Base-by-base conservation (phyloP, 768 basidiomycete genomes). In the Dentipellis sp. region DNA sequence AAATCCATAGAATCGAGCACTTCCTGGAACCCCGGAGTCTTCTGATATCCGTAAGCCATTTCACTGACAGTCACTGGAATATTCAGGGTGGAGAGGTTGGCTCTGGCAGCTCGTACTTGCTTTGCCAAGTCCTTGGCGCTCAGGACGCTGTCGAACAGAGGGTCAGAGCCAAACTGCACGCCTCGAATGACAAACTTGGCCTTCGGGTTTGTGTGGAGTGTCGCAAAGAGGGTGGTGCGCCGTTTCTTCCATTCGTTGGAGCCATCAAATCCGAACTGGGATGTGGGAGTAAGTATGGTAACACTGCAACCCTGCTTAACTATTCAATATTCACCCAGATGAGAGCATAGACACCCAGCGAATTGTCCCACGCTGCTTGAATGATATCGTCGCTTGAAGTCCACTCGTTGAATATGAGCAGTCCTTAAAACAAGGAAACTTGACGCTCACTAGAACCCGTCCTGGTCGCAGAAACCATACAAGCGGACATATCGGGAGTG, bases 161-260 rank as follows among this genome's bases (percentile, higher is more conserved):
- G 85, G 62, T 87, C 86, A 0, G 84, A 84, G 36, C 86, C 86
- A 59, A 87, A 87, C 58, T 88, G 85, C 3, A 87, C 68, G 2
- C 71, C 81, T n/a, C 83, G 78, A 0, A 82, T 84, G 21, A 86
- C 77, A 54, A 80, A 86, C 58, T 80, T 79, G 17, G 82, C 83
- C 55, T 53, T 60, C 10, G 66, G 67, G 54, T 67, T 69, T 23
- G 59, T 54, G 54, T 65, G 67, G 48, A 67, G 59, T 14, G 63
- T 57, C 14, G 61, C 59, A 36, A 67, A 54, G 10, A 69, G 62
- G 7, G 61, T 59, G 47, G 65, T 63, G 34, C 67, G 64, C 6
- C 65, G 60, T 16, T 49, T 19, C 10, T 54, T 64, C 65, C 68
- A 67, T 39, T 61, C 16, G 42, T 61, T 59, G 29, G 53, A 49